These are phyloP conservation scores for Microdochium trichocladiopsis DNA, from an alignment of 2,329 filamentous ascomycete species.

Conservation along the genomic window DNA sequence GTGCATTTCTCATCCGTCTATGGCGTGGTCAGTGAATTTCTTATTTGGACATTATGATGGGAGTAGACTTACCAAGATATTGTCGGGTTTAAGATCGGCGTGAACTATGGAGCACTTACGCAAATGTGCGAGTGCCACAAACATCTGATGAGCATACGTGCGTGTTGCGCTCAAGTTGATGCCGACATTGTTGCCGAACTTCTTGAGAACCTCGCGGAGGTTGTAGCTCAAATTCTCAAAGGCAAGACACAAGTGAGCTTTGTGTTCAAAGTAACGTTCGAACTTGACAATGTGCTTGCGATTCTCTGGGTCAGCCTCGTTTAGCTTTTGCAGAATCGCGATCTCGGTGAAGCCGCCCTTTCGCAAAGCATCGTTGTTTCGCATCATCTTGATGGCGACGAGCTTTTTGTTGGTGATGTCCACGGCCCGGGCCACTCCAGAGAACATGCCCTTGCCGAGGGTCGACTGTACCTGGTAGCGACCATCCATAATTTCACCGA, in stretches of 20 bases:
- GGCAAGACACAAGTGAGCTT: conserved; percentile 90
- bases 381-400: conserved; percentile 97
- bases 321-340: conserved; percentile 82
- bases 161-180: conserved; percentile 84
- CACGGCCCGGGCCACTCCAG: conserved; percentile 82
- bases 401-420: conserved; percentile 67
- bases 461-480: conserved; percentile 85
- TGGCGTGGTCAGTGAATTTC: conserved; percentile 14
- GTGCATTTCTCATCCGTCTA: conserved; percentile 75
- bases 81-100: conserved; percentile 95
- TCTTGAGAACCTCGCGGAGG: conserved; percentile 86
- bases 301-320: conserved; percentile 76
- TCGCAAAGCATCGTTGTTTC: conserved; percentile 86
- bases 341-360: conserved; percentile 95
- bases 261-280: conserved; percentile 84
- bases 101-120: conserved; percentile 91
- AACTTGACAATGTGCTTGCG: conserved; percentile 90
- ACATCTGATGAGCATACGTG: conserved; percentile 89
- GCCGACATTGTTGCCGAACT: conserved; percentile 90
- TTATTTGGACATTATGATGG: not conserved
- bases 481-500: conserved; percentile 82
- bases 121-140: conserved; percentile 79
- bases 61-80: conserved; percentile 65
- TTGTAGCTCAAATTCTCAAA: conserved; percentile 96
- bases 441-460: conserved; percentile 92